A percentile compares a stretch with the other conserved stretches of the same genome.
phyloP scores from a whole-genome alignment of 2,329 filamentous ascomycete species.

The Arthroderma sp. region DNA sequence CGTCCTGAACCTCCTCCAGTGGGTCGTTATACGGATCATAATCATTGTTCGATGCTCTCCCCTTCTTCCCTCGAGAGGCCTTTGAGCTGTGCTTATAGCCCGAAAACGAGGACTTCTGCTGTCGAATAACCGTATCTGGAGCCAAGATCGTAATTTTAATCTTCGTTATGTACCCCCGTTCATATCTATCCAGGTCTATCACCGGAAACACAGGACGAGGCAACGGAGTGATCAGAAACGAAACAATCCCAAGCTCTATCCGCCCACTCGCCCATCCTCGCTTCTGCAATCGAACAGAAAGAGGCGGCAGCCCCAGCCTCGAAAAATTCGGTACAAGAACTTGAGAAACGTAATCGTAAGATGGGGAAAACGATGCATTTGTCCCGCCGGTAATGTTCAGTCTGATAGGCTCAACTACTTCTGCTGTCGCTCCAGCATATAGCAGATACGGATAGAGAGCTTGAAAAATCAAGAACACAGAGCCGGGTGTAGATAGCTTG shows the following conservation, averaged over 20 bases:
- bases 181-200: conserved; percentile 20
- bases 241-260: conserved; percentile 35
- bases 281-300: conserved; percentile 30
- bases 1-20: neutral
- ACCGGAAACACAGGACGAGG: conserved; percentile 17
- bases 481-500: conserved; percentile 37
- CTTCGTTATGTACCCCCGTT: conserved; percentile 20
- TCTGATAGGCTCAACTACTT: conserved; percentile 14
- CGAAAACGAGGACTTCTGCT: neutral
- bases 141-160: conserved; percentile 29
- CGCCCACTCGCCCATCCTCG: conserved; percentile 43
- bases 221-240: conserved; percentile 36
- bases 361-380: conserved; percentile 42
- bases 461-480: conserved; percentile 44
- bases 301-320: conserved; percentile 36
- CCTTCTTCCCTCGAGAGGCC: no score
- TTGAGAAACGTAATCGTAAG: conserved; percentile 42
- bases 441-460: conserved; percentile 47
- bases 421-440: conserved; percentile 23
- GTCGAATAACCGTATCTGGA: conserved; percentile 15
- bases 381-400: conserved; percentile 44
- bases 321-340: conserved; percentile 43
- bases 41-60: neutral
- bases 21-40: neutral
- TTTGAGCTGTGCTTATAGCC: no score